Evolutionary conservation across 768 basidiomycete species (phyloP).

Genomic region (Ephemerocybe angulata): DNA sequence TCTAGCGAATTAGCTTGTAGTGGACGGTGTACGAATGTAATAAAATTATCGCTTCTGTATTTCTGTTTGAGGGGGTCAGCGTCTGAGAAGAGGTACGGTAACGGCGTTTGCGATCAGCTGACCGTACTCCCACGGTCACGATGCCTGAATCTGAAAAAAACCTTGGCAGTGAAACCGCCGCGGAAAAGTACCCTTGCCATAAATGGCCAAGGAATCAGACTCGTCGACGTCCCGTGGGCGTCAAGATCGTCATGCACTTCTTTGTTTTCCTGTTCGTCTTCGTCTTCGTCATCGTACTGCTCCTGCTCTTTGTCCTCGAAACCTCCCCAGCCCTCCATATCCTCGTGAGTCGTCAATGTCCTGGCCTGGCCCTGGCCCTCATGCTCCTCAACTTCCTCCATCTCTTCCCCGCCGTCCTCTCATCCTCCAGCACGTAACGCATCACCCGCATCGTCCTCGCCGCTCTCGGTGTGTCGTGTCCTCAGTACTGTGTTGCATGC

Average conservation of each 20-base stretch:
- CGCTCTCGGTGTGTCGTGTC: neutral
- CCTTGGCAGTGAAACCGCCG: too few relatives aligned
- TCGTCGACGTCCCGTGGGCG: neutral
- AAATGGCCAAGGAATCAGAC: conserved; percentile 16
- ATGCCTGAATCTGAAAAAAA: too few relatives aligned
- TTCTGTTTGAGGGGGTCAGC: too few relatives aligned
- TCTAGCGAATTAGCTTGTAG: too few relatives aligned
- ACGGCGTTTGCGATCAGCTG: too few relatives aligned
- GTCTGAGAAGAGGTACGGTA: too few relatives aligned
- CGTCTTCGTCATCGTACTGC: conserved; percentile 23
- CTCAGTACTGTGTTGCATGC: too few relatives aligned
- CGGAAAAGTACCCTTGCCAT: too few relatives aligned
- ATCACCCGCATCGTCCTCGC: neutral
- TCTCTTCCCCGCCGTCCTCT: neutral
- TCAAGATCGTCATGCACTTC: conserved; percentile 22
- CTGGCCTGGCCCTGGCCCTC: conserved; percentile 6
- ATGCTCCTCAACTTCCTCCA: neutral
- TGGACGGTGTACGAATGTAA: too few relatives aligned
- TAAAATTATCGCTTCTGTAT: too few relatives aligned
- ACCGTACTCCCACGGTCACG: too few relatives aligned
- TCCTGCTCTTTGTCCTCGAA: conserved; percentile 23
- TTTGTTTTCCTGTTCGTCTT: conserved; percentile 24
- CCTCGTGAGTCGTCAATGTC: conserved; percentile 18
- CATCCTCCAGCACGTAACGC: neutral
- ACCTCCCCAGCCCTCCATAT: conserved; percentile 13